phyloP scores from a whole-genome alignment of 2,329 filamentous ascomycete species.

The Trichophaea hybrida region DNA sequence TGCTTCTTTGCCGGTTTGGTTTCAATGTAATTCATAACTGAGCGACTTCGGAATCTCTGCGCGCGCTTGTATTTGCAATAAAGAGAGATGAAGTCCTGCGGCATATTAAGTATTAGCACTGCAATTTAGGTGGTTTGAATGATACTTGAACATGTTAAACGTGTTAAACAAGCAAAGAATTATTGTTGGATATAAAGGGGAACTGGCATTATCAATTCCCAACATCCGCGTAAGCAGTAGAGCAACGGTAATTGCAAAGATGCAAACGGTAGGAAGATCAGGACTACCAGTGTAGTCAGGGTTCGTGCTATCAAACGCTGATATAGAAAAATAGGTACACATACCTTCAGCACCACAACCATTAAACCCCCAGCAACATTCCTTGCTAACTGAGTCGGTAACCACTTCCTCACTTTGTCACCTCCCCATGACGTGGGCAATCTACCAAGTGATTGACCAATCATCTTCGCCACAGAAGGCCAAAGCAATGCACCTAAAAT shows the following conservation, averaged over 20 bases:
- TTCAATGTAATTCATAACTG: slow-evolving; percentile 37
- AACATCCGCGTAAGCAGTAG: neutral
- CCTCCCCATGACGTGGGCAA: slow-evolving; percentile 53
- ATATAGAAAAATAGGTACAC: slow-evolving; percentile 1
- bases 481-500: slow-evolving; percentile 61
- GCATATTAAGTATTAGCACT: neutral
- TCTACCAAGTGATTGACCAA: slow-evolving; percentile 55
- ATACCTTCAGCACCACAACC: slow-evolving; percentile 65
- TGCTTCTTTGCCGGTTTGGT: slow-evolving; percentile 3
- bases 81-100: slow-evolving; percentile 41
- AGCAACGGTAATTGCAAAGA: slow-evolving; percentile 1
- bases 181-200: too few relatives aligned
- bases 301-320: neutral
- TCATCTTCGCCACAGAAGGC: slow-evolving; percentile 62
- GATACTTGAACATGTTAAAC: too few relatives aligned
- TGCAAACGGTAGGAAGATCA: neutral
- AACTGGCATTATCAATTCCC: too few relatives aligned
- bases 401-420: slow-evolving; percentile 34
- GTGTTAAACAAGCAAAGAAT: too few relatives aligned
- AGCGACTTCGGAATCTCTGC: slow-evolving; percentile 41
- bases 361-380: slow-evolving; percentile 78
- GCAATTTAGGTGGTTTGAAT: too few relatives aligned
- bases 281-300: too few relatives aligned
- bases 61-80: slow-evolving; percentile 51
- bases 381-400: slow-evolving; percentile 77